Conservation (phyloP, 805 yeast genomes). For the Ogataea glucozyma region DNA sequence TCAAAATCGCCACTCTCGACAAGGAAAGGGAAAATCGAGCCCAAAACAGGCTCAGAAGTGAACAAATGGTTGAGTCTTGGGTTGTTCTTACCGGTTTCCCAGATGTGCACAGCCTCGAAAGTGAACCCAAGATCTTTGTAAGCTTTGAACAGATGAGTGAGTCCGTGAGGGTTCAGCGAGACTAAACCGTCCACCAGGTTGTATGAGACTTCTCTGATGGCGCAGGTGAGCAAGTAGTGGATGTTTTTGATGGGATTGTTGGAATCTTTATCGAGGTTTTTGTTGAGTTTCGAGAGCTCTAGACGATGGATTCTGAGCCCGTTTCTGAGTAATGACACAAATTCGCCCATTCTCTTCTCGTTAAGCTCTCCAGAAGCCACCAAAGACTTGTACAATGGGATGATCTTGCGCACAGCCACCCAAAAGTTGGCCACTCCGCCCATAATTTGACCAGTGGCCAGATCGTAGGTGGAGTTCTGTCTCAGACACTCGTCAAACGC, state of each 20-base stretch:
- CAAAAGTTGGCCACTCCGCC: conserved; percentile 49
- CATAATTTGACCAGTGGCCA: conserved; percentile 40
- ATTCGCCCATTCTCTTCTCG: conserved; percentile 46
- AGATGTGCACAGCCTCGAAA: conserved; percentile 64
- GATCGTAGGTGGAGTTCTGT: conserved; percentile 38
- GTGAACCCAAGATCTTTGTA: conserved; percentile 60
- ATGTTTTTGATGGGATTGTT: conserved; percentile 57
- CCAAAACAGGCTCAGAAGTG: conserved; percentile 65
- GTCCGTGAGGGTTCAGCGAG: conserved; percentile 52
- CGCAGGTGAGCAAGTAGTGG: conserved; percentile 49
- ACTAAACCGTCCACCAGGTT: conserved; percentile 48
- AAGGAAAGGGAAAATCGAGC: conserved; percentile 66
- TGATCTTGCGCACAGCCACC: conserved; percentile 52
- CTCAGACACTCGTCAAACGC: conserved; percentile 53
- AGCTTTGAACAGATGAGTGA: conserved; percentile 57
- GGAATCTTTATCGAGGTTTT: conserved; percentile 59
- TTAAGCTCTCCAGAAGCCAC: conserved; percentile 49
- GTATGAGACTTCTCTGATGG: conserved; percentile 52
- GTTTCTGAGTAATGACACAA: conserved; percentile 54
- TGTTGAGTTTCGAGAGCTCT: conserved; percentile 54
- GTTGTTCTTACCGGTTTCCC: conserved; percentile 64
- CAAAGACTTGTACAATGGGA: conserved; percentile 50
- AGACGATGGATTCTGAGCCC: conserved; percentile 57
- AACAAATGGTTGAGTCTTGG: conserved; percentile 44
- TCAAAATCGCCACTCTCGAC: conserved; percentile 58